These are phyloP conservation scores for Candida loeiensis DNA, from an alignment of 805 yeast genomes.

Conservation along the genomic window DNA sequence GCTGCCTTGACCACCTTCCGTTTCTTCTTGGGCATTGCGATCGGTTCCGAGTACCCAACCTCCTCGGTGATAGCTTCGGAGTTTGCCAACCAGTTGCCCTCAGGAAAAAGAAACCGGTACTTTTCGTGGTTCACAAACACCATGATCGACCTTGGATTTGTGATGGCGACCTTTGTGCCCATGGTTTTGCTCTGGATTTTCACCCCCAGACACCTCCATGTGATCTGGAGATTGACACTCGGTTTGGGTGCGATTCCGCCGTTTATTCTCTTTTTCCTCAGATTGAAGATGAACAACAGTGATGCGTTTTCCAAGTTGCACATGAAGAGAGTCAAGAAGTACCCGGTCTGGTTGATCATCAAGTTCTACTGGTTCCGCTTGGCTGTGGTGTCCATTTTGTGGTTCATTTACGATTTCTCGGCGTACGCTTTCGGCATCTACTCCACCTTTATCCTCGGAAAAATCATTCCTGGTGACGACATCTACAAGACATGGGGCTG, in stretches of 20 bases:
- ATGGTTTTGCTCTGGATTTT: slow-evolving; percentile 82
- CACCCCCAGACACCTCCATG: slow-evolving; percentile 61
- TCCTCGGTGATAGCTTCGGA: slow-evolving; percentile 92
- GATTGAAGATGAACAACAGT: slow-evolving; percentile 71
- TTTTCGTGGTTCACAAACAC: slow-evolving; percentile 83
- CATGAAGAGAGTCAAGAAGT: slow-evolving; percentile 51
- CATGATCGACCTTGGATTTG: slow-evolving; percentile 86
- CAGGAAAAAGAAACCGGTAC: slow-evolving; percentile 81
- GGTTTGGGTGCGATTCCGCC: slow-evolving; percentile 92
- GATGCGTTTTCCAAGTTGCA: slow-evolving; percentile 65
- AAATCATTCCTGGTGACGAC: slow-evolving; percentile 55
- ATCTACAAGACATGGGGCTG: slow-evolving; percentile 80
- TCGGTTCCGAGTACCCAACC: slow-evolving; percentile 92
- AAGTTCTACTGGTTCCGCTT: slow-evolving; percentile 84
- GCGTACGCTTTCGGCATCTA: slow-evolving; percentile 83
- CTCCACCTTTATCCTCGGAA: slow-evolving; percentile 65
- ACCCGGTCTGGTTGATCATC: slow-evolving; percentile 65
- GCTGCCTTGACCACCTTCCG: slow-evolving; percentile 81
- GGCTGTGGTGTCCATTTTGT: slow-evolving; percentile 62
- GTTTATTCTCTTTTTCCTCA: slow-evolving; percentile 65
- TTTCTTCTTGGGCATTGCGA: slow-evolving; percentile 83
- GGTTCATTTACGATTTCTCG: slow-evolving; percentile 90
- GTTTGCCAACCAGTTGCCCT: slow-evolving; percentile 70
- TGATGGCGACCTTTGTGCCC: slow-evolving; percentile 77
- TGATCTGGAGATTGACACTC: slow-evolving; percentile 86